phyloP scores from a whole-genome alignment of 306 rosid species.

The Cajanus cajan region DNA sequence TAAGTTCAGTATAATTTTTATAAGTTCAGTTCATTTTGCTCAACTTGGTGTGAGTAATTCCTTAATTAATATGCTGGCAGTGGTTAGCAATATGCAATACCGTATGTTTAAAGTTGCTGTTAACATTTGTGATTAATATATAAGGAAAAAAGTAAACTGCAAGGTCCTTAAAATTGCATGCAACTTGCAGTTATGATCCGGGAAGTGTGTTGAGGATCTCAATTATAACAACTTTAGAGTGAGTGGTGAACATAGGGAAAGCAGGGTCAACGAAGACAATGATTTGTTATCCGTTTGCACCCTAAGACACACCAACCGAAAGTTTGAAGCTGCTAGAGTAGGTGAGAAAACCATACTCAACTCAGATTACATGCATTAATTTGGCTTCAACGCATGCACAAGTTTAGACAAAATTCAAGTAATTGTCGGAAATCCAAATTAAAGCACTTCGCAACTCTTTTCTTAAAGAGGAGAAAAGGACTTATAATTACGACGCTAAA shows the following conservation, averaged over 20 bases:
- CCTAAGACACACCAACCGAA: constrained; percentile 1
- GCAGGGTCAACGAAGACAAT: constrained; percentile 26
- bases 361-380: constrained; percentile 26
- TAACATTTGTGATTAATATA: not conserved
- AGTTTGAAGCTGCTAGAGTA: not conserved
- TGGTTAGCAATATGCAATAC: too few species aligned
- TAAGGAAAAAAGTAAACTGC: not conserved
- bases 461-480: constrained; percentile 10
- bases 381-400: constrained; percentile 38
- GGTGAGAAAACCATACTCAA: not conserved
- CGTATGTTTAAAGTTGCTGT: too few species aligned
- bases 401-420: constrained; percentile 41
- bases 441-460: not conserved
- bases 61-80: too few species aligned
- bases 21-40: too few species aligned
- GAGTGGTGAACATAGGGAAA: constrained; percentile 20
- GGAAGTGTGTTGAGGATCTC: not conserved
- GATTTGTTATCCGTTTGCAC: constrained; percentile 24
- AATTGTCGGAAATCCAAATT: constrained; percentile 28
- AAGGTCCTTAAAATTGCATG: not conserved
- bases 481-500: constrained; percentile 16
- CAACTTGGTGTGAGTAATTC: too few species aligned
- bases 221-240: constrained; percentile 19
- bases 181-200: not conserved
- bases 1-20: too few species aligned